Conservation (phyloP, 441 rosid species). For the Populus hybrid region DNA sequence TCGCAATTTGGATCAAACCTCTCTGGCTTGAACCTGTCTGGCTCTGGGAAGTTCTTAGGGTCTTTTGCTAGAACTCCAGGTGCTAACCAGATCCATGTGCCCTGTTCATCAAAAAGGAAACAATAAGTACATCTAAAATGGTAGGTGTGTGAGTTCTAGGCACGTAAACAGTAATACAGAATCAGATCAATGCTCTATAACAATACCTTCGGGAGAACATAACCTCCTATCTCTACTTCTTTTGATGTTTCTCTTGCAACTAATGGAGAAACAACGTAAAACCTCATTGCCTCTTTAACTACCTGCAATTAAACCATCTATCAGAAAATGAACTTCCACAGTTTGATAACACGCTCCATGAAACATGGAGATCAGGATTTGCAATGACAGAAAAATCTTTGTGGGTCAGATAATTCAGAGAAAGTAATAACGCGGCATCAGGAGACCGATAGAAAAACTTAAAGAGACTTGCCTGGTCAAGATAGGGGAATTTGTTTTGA, state of each 20-base stretch:
- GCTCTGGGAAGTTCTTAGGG: conserved; percentile 82
- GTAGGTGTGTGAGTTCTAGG: background rate
- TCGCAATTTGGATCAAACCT: conserved; percentile 74
- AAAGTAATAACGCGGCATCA: background rate
- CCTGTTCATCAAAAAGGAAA: conserved; percentile 36
- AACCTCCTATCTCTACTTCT: conserved; percentile 79
- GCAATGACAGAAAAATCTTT: background rate
- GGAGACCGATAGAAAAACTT: background rate
- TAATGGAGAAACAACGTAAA: conserved; percentile 74
- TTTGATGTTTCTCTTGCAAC: conserved; percentile 83
- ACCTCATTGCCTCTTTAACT: conserved; percentile 83
- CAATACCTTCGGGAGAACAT: conserved; percentile 76
- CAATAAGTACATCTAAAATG: too few relatives aligned
- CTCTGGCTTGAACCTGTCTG: conserved; percentile 82
- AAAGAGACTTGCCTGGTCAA: conserved; percentile 60
- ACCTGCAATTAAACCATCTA: conserved; percentile 44
- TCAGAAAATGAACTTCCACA: background rate
- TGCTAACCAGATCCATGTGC: conserved; percentile 98
- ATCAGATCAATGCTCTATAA: background rate
- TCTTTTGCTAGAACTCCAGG: conserved; percentile 86
- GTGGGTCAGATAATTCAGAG: background rate
- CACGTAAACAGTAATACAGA: background rate
- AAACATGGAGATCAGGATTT: background rate
- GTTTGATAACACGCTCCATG: background rate
- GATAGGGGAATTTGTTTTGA: conserved; percentile 68